Evolutionary conservation across 2,329 filamentous ascomycete species (phyloP), one percentile per base, ranked within the genome.

Genomic region (Aspergillus japonicus): DNA sequence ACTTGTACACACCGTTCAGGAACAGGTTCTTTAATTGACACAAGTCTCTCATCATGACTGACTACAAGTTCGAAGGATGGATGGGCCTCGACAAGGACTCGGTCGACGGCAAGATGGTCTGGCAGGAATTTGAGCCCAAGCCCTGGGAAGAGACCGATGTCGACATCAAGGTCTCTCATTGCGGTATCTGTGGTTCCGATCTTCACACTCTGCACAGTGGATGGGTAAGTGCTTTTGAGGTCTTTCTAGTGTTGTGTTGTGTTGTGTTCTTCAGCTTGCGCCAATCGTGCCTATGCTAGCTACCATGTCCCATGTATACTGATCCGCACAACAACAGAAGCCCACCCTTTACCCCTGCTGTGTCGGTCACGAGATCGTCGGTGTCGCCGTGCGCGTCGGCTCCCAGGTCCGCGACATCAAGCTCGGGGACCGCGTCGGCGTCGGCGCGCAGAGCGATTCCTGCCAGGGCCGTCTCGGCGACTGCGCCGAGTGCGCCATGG

Each of bases 281-380:
- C 24, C 14, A 42, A 42, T 21, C 29, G 39, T 16, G n/a, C 3
- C 14, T 11, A 12, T 16, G 23, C 16, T 11, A 7, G 11, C 7
- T 12, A 12, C 12, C 16, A 24, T n/a, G 12, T 16, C 21, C 11
- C 26, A 8, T 10, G 5, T 2, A n/a, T 33, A 47, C 35, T 50
- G 62, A 57, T 60, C 44, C 31, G 54, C 47, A 2, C 2, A 44
- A 8, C 14, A 24, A 19, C 33, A 76, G 73, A 64, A 68, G 23
- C 70, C 72, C 14, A 64, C 71, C 35, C 52, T 56, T 2, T 79
- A 79, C 58, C 78, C 78, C 19, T 73, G 83, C 53, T 83, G 82
- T 55, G 85, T 88, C 21, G 87, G 86, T 54, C 87, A 89, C 69
- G 87, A 89, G 69, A 87, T 89, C 48, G 82, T 89, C 49, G 87